Base-by-base conservation (phyloP, 2,329 filamentous ascomycete genomes). In the Scytalidium lignicola region DNA sequence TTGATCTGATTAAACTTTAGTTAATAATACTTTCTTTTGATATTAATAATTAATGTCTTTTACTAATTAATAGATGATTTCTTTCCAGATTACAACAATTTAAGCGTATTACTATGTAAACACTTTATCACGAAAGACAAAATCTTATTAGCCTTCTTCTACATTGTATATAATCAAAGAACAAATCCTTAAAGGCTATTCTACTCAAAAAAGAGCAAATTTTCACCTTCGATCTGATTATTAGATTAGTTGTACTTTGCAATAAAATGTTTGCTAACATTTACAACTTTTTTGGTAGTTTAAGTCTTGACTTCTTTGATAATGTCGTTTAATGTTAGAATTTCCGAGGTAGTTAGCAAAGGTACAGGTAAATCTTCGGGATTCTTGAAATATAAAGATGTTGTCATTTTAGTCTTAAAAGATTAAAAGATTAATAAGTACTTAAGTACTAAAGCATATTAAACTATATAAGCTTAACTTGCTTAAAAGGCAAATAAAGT, bases 141-240 rank as follows among this genome's bases (percentile, higher is more conserved):
- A 9, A 15, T 49, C 21, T 41, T 29, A 46, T 55, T 48, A 2
- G 18, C 21, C 46, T 43, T 50, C 20, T 41, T 51, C 50, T 50
- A 55, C 50, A 49, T 51, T 19, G 53, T 50, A 46, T 55, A 53
- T 23, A 51, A 43, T 39, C 46, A 47, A 23, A 49, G 54, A 39
- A 49, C 43, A 28, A 51, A 46, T 8, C 26, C 46, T 23, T 20
- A 17, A 13, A 49, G 39, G 5, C 44, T 28, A 19, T 51, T 48
- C 21, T 29, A 42, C 28, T 53, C 48, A 13, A 53, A 40, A 17
- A 56, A 54, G 5, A 56, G 23, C 2, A 55, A 43, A 19, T 49
- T 56, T 2, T 53, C 48, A 13, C 48, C 48, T 46, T 55, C 50
- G 8, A 47, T 51, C 37, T 49, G 32, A n/a, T 49, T 23, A 29